A percentile compares a stretch with the other conserved stretches of the same genome.
phyloP scores from a whole-genome alignment of 2,329 filamentous ascomycete genomes.

The Neofusicoccum sp. region DNA sequence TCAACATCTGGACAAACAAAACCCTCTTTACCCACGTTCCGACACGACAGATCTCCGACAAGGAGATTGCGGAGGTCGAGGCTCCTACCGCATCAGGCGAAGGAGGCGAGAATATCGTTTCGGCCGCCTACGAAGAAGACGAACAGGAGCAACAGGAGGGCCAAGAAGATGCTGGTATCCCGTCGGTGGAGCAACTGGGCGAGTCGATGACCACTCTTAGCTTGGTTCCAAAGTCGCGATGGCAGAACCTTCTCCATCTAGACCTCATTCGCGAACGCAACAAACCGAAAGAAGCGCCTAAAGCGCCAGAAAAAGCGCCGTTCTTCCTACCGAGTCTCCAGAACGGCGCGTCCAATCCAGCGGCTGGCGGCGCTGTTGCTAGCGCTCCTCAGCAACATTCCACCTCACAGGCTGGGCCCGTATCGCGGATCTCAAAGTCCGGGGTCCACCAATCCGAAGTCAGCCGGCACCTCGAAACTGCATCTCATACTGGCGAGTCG shows the following conservation, averaged over 20 bases:
- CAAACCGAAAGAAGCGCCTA: conserved; percentile 87
- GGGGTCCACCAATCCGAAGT: conserved; percentile 40
- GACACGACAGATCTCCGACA: conserved; percentile 78
- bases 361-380: conserved; percentile 19
- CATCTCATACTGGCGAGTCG: conserved; percentile 58
- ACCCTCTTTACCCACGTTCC: conserved; percentile 86
- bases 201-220: conserved; percentile 83
- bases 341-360: conserved; percentile 24
- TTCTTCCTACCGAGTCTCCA: conserved; percentile 82
- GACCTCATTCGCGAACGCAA: conserved; percentile 90
- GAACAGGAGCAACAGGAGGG: conserved; percentile 48
- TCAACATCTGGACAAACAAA: conserved; percentile 96
- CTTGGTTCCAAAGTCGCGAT: conserved; percentile 82
- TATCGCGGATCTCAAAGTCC: conserved; percentile 35
- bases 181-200: conserved; percentile 72
- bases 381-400: conserved; percentile 27
- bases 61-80: conserved; percentile 63
- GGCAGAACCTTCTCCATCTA: conserved; percentile 91
- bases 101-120: conserved; percentile 70
- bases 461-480: conserved; percentile 47
- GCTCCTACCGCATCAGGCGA: conserved; percentile 80
- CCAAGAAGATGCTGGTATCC: conserved; percentile 44
- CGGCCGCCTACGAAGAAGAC: conserved; percentile 68
- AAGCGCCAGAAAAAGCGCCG: conserved; percentile 87
- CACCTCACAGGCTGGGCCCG: conserved; percentile 21